Percentiles rank a stretch among this genome's conserved stretches.
phyloP scores from a whole-genome alignment of 73 alveolate species.

The Effrenium voratum region DNA sequence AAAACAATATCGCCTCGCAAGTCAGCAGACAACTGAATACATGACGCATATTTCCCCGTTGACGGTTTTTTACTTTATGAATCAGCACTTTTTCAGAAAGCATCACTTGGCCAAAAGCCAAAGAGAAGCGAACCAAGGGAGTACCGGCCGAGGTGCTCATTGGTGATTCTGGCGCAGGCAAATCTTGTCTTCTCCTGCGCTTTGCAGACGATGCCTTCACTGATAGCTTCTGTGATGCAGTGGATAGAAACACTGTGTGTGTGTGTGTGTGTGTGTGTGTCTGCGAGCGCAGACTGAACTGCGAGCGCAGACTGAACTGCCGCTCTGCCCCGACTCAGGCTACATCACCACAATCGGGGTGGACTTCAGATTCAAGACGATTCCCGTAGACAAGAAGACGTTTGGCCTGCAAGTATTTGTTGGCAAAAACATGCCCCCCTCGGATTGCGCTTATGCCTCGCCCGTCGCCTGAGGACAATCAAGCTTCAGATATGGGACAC shows the following conservation, averaged over 20 bases:
- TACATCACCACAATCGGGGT: conserved; percentile 94
- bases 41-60: no score
- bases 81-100: no score
- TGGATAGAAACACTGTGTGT: no score
- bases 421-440: background rate
- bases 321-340: conserved; percentile 15
- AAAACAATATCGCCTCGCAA: no score
- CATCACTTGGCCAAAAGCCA: no score
- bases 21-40: no score
- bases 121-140: no score
- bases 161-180: conserved; percentile 95
- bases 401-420: conserved; percentile 29
- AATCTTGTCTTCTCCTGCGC: conserved; percentile 95
- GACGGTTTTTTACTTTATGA: no score
- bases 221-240: conserved; percentile 77
- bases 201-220: conserved; percentile 94
- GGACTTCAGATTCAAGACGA: conserved; percentile 95
- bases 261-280: background rate
- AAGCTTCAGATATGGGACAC: conserved; percentile 98
- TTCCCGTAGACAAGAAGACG: conserved; percentile 95
- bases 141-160: conserved; percentile 52
- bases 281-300: background rate
- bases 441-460: background rate
- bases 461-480: conserved; percentile 36
- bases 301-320: no score